Evolutionary conservation across 352 stramenopile species (phyloP).

Genomic region (Phytophthora nicotianae): DNA sequence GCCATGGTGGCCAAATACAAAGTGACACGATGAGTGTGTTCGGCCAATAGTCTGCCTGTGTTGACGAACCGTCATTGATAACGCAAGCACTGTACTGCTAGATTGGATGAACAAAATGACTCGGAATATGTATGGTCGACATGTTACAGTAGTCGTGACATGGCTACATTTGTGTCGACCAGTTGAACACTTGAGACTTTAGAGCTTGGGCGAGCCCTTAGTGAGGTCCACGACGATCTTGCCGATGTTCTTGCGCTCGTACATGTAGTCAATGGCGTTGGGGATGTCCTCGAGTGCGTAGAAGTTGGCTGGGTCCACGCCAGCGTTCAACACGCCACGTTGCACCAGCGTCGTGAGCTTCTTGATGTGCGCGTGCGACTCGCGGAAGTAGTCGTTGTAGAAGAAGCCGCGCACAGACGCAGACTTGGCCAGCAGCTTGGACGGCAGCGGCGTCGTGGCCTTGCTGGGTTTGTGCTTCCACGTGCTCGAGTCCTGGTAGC

Average conservation of each 20-base stretch:
- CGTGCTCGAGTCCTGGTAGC: slow-evolving; percentile 46
- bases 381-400: slow-evolving; percentile 44
- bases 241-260: slow-evolving; percentile 78
- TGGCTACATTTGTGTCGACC: slow-evolving; percentile 23
- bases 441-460: slow-evolving; percentile 31
- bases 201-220: slow-evolving; percentile 37
- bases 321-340: slow-evolving; percentile 54
- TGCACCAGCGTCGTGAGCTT: slow-evolving; percentile 57
- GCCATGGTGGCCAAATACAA: slow-evolving; percentile 19
- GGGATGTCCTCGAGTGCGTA: slow-evolving; percentile 63
- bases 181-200: slow-evolving; percentile 5
- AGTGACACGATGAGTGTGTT: slow-evolving; percentile 14
- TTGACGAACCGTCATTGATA: slow-evolving; percentile 51
- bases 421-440: slow-evolving; percentile 43
- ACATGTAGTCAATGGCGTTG: slow-evolving; percentile 77
- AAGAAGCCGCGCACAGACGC: slow-evolving; percentile 62
- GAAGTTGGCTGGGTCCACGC: slow-evolving; percentile 53
- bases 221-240: slow-evolving; percentile 82
- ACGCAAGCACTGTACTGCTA: slow-evolving; percentile 45
- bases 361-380: slow-evolving; percentile 45
- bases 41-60: slow-evolving; percentile 20
- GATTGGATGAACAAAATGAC: slow-evolving; percentile 13
- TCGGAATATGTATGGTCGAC: slow-evolving; percentile 12
- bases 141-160: slow-evolving; percentile 7
- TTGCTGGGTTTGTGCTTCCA: slow-evolving; percentile 40